phyloP scores from a whole-genome alignment of 2,329 filamentous ascomycete species.

The Arthroderma sp. region DNA sequence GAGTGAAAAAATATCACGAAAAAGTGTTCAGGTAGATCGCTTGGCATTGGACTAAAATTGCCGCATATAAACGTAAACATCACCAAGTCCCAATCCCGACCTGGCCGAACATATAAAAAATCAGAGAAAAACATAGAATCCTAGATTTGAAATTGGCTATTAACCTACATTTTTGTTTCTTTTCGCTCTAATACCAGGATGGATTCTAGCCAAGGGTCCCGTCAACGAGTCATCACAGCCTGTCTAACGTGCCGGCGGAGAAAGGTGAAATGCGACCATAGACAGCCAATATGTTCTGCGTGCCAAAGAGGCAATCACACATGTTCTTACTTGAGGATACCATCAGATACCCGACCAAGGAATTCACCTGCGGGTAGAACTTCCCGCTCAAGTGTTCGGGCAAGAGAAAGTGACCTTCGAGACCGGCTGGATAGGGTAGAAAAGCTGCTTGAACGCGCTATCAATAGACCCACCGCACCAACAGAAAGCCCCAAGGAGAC shows the following conservation, averaged over 20 bases:
- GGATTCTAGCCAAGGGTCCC: not conserved
- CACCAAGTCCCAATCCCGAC: too few relatives aligned
- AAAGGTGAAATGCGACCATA: slow-evolving; percentile 1
- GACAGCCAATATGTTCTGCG: not conserved
- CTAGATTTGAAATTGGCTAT: too few relatives aligned
- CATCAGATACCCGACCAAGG: not conserved
- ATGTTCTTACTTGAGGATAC: not conserved
- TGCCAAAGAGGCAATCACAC: not conserved
- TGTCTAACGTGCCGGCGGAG: slow-evolving; percentile 1
- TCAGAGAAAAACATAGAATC: too few relatives aligned
- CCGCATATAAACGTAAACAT: too few relatives aligned
- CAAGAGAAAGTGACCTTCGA: slow-evolving; percentile 6
- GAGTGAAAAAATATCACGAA: too few relatives aligned
- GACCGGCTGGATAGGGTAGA: slow-evolving; percentile 5
- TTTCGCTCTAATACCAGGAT: too few relatives aligned
- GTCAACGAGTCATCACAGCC: not conserved
- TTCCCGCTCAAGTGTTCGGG: not conserved
- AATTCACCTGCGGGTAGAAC: not conserved
- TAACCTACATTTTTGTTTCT: too few relatives aligned
- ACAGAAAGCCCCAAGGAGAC: not conserved
- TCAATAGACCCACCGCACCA: not conserved
- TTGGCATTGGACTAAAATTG: too few relatives aligned
- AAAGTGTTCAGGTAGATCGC: too few relatives aligned
- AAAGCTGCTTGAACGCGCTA: slow-evolving; percentile 6
- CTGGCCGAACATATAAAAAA: too few relatives aligned